Evolutionary conservation across 371 early-diverging fungal species (phyloP).

Genomic region (Dinochytrium kinnereticum): DNA sequence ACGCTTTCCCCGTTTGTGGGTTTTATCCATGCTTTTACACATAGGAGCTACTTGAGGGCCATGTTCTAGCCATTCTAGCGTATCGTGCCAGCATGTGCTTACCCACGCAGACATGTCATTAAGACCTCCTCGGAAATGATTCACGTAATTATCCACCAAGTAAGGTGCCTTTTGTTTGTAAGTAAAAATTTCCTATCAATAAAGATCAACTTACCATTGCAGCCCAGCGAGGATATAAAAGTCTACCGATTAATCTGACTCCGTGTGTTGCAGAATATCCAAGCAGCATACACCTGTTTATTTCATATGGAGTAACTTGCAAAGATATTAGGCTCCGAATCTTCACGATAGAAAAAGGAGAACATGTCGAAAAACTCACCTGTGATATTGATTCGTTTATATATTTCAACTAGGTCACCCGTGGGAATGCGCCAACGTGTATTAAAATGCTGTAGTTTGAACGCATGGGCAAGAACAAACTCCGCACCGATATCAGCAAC

Average conservation of each 20-base stretch:
- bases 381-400: slow-evolving; percentile 12
- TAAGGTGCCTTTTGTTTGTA: slow-evolving; percentile 63
- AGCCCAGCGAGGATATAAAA: slow-evolving; percentile 63
- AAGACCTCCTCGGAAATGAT: slow-evolving; percentile 74
- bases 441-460: slow-evolving; percentile 47
- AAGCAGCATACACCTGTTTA: slow-evolving; percentile 36
- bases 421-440: slow-evolving; percentile 75
- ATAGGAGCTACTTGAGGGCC: slow-evolving; percentile 28
- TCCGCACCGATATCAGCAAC: slow-evolving; percentile 85
- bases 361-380: neutral
- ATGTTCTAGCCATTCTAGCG: slow-evolving; percentile 58
- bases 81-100: slow-evolving; percentile 64
- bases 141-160: slow-evolving; percentile 70
- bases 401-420: slow-evolving; percentile 67
- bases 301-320: slow-evolving; percentile 41
- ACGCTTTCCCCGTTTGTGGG: neutral
- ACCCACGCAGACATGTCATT: slow-evolving; percentile 70
- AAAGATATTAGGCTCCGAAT: too few species aligned
- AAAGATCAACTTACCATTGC: slow-evolving; percentile 43
- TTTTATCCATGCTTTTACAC: slow-evolving; percentile 24
- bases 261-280: slow-evolving; percentile 37
- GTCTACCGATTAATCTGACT: slow-evolving; percentile 28
- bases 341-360: neutral
- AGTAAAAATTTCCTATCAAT: neutral
- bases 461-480: slow-evolving; percentile 65